Percentiles rank a stretch among this genome's conserved stretches.
These are phyloP conservation scores for Alternaria ventricosa DNA, from an alignment of 2,329 filamentous ascomycete genomes.

Conservation along the genomic window DNA sequence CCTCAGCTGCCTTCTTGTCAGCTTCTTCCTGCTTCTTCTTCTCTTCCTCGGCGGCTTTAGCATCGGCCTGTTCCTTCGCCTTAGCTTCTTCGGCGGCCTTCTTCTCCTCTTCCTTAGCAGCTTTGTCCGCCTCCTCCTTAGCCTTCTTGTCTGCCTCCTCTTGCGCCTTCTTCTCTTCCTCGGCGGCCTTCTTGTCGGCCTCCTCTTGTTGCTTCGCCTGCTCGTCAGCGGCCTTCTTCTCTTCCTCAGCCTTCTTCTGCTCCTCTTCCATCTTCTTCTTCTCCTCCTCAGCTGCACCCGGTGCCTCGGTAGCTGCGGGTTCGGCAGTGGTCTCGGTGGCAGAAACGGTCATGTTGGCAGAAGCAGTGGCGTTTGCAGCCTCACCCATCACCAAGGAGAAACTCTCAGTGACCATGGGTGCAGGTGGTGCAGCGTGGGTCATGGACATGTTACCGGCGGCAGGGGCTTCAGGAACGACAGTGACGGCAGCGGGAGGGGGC, in stretches of 20 bases:
- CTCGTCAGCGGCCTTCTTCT: constrained; percentile 1
- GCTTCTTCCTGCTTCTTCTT: not conserved
- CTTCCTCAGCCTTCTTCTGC: not conserved
- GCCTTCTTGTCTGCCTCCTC: not conserved
- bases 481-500: not conserved
- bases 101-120: not conserved
- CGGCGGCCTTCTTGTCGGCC: not conserved
- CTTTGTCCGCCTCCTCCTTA: not conserved
- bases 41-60: not conserved
- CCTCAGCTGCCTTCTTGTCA: constrained; percentile 2
- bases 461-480: not conserved
- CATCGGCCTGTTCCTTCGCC: not conserved
- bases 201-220: not conserved
- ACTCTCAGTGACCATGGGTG: constrained; percentile 12
- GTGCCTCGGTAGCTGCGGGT: not conserved
- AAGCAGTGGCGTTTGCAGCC: not conserved
- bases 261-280: not conserved
- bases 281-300: not conserved
- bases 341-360: not conserved
- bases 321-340: not conserved
- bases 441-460: not conserved
- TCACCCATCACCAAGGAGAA: constrained; percentile 14
- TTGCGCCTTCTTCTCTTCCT: not conserved
- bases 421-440: constrained; percentile 6
- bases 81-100: not conserved